A percentile compares a stretch with the other conserved stretches of the same genome.
These are phyloP conservation scores for Fraxinus excelsior DNA, from an alignment of 257 asterid species.

Conservation along the genomic window DNA sequence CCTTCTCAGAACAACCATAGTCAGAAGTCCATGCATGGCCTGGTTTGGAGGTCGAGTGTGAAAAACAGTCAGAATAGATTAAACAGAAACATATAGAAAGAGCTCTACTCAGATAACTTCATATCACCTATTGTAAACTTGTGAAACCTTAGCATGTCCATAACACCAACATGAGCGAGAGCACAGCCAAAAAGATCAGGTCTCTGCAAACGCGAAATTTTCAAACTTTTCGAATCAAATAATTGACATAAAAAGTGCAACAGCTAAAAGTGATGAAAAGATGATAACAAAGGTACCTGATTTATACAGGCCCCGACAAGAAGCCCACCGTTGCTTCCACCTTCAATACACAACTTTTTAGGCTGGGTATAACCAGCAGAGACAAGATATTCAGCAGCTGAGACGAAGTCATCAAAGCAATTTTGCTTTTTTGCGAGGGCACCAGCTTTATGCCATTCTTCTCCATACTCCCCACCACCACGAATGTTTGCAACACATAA, in stretches of 20 bases:
- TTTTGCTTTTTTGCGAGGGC: constrained; percentile 59
- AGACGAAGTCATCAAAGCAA: constrained; percentile 59
- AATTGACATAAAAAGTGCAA: neutral
- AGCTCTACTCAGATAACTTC: neutral
- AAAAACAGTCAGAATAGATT: neutral
- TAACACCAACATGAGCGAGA: constrained; percentile 75
- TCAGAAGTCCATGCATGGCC: constrained; percentile 83
- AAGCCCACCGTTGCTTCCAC: constrained; percentile 75
- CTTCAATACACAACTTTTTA: constrained; percentile 64
- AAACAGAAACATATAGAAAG: neutral
- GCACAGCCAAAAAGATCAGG: constrained; percentile 79
- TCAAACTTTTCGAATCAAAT: neutral
- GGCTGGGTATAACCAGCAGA: constrained; percentile 61
- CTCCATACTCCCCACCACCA: constrained; percentile 81
- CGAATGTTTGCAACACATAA: constrained; percentile 64
- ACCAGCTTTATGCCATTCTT: constrained; percentile 75
- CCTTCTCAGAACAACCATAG: constrained; percentile 67
- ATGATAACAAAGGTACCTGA: constrained; percentile 40
- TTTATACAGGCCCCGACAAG: constrained; percentile 68
- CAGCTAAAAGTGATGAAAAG: neutral
- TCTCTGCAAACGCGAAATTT: constrained; percentile 39
- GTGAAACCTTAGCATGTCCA: constrained; percentile 80
- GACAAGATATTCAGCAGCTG: constrained; percentile 57
- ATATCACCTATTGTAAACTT: constrained; percentile 68
- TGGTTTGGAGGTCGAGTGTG: constrained; percentile 12